Percentiles rank a stretch among this genome's conserved stretches.
phyloP scores from a whole-genome alignment of 768 basidiomycete genomes.

The Lactarius trivialis region DNA sequence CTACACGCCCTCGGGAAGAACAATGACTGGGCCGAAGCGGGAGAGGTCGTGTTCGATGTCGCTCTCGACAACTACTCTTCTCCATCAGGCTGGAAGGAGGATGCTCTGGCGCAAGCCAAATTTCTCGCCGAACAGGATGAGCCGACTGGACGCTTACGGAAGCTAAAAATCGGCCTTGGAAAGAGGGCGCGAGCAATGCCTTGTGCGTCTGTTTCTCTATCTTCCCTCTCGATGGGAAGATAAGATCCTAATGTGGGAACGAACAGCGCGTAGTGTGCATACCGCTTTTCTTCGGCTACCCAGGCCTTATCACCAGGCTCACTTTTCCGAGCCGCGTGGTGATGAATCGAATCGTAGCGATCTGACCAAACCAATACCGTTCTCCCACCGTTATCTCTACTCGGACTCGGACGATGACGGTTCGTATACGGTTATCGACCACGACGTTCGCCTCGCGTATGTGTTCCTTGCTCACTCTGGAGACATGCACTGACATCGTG shows the following conservation, averaged over 20 bases:
- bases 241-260: not conserved
- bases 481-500: conserved; percentile 1
- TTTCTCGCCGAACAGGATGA: conserved; percentile 70
- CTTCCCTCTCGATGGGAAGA: not conserved
- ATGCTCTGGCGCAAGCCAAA: conserved; percentile 47
- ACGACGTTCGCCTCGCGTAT: conserved; percentile 69
- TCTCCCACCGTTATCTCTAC: conserved; percentile 8
- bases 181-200: not conserved
- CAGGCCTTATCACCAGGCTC: conserved; percentile 1
- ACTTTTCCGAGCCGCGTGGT: not conserved
- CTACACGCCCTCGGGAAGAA: conserved; percentile 38
- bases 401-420: conserved; percentile 68
- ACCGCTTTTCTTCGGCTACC: conserved; percentile 10
- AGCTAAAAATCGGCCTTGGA: conserved; percentile 37
- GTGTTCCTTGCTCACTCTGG: conserved; percentile 24
- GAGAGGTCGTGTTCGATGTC: conserved; percentile 43
- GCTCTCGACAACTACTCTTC: conserved; percentile 66
- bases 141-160: conserved; percentile 54
- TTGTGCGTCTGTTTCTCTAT: not conserved
- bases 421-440: conserved; percentile 54
- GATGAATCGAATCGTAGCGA: not conserved
- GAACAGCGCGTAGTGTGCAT: conserved; percentile 8
- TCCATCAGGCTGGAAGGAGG: conserved; percentile 47
- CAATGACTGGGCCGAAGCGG: conserved; percentile 65
- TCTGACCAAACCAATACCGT: conserved; percentile 12